Evolutionary conservation across 164 flowering plant genomes (phyloP).

Genomic region (Liriodendron chinense): DNA sequence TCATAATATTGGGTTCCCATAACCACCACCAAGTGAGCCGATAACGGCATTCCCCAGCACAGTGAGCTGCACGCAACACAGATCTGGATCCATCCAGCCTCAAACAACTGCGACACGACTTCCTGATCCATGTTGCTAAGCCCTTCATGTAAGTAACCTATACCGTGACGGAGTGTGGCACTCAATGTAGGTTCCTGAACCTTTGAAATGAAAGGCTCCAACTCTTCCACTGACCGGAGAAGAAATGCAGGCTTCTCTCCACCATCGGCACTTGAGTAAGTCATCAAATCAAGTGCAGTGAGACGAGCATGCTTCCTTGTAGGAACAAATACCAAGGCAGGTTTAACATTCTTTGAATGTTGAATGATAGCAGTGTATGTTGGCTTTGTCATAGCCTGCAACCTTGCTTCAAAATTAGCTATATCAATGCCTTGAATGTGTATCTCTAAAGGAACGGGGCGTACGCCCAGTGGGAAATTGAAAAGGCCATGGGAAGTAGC

Average conservation of each 20-base stretch:
- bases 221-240: conserved; percentile 44
- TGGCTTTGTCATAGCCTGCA: conserved; percentile 98
- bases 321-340: conserved; percentile 92
- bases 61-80: conserved; percentile 88
- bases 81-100: conserved; percentile 89
- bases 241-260: conserved; percentile 59
- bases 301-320: conserved; percentile 86
- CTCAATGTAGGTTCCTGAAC: conserved; percentile 62
- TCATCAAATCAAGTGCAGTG: conserved; percentile 83
- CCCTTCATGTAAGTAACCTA: conserved; percentile 81
- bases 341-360: conserved; percentile 80
- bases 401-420: conserved; percentile 94
- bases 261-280: conserved; percentile 61
- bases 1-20: conserved; percentile 51
- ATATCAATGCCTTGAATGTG: conserved; percentile 95
- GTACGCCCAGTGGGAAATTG: conserved; percentile 92
- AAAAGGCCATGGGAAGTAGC: conserved; percentile 96
- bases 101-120: conserved; percentile 75
- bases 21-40: conserved; percentile 92
- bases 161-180: conserved; percentile 32
- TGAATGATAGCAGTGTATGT: conserved; percentile 87
- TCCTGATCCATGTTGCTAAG: conserved; percentile 66
- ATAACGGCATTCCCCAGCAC: conserved; percentile 87
- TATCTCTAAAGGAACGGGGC: conserved; percentile 92
- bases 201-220: conserved; percentile 57